phyloP scores from a whole-genome alignment of 2,329 filamentous ascomycete genomes.

The Ceratocystis colombiana region DNA sequence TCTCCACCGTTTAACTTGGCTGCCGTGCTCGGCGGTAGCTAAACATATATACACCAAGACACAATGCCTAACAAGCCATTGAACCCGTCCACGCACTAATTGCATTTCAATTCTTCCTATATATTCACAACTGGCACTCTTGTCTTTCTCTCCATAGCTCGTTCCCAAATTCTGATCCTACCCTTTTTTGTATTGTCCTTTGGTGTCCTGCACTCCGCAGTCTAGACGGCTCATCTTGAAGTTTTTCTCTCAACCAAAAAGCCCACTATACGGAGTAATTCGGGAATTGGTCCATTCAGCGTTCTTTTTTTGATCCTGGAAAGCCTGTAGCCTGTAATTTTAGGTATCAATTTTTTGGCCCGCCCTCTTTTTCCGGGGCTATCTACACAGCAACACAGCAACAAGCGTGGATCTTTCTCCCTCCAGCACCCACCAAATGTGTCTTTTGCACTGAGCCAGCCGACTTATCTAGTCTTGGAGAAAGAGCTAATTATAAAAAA shows the following conservation, averaged over 20 bases:
- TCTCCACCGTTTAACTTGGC: constrained; percentile 20
- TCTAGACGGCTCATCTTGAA: constrained; percentile 6
- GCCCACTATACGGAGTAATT: constrained; percentile 25
- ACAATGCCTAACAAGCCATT: constrained; percentile 9
- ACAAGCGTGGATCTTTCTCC: constrained; percentile 15
- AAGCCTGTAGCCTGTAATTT: constrained; percentile 26
- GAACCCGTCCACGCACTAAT: neutral
- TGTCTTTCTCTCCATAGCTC: constrained; percentile 1
- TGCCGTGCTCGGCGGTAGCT: constrained; percentile 18
- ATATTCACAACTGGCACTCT: neutral
- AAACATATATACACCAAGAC: neutral
- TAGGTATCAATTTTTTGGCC: constrained; percentile 23
- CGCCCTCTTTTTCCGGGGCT: constrained; percentile 14
- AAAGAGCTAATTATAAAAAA: too few species aligned
- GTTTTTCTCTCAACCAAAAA: constrained; percentile 18
- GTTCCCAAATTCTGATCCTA: constrained; percentile 12
- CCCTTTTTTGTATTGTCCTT: neutral
- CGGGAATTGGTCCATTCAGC: constrained; percentile 24
- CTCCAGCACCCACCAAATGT: constrained; percentile 2
- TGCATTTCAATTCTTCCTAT: constrained; percentile 1
- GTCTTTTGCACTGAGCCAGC: constrained; percentile 14
- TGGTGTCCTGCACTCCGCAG: neutral
- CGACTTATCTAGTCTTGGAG: neutral
- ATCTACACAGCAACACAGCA: constrained; percentile 8
- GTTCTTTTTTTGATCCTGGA: constrained; percentile 12